Evolutionary conservation across 768 basidiomycete genomes (phyloP).

Genomic region (Albatrellus ellisii): DNA sequence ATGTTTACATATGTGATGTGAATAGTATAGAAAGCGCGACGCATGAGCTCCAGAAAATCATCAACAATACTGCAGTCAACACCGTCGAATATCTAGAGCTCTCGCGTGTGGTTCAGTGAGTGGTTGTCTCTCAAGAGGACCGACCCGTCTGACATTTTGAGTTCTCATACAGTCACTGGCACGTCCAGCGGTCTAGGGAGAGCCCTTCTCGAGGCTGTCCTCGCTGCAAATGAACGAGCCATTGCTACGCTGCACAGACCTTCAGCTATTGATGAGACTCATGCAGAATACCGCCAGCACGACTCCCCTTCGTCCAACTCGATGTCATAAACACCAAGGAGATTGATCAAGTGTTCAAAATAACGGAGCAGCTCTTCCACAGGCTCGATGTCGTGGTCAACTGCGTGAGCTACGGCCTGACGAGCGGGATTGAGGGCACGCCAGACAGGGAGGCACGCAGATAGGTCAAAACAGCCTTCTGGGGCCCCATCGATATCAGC

Average conservation of each 20-base stretch:
- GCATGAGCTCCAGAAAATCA: too few relatives aligned
- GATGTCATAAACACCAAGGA: background rate
- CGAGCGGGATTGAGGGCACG: slow-evolving; percentile 1
- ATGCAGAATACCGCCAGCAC: background rate
- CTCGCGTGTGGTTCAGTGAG: slow-evolving; percentile 3
- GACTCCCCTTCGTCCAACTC: background rate
- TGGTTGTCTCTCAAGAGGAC: background rate
- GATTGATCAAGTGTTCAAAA: background rate
- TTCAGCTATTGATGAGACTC: background rate
- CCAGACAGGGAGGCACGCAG: background rate
- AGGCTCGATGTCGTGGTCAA: slow-evolving; percentile 5
- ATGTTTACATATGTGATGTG: too few relatives aligned
- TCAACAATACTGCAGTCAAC: too few relatives aligned
- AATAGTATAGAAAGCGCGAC: too few relatives aligned
- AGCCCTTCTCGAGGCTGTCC: background rate
- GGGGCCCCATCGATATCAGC: slow-evolving; percentile 2
- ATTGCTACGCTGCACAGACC: slow-evolving; percentile 1
- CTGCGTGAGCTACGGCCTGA: background rate
- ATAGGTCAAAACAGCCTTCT: background rate
- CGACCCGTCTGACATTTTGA: background rate
- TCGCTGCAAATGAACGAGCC: background rate
- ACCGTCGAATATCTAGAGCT: background rate
- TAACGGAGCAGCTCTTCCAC: background rate
- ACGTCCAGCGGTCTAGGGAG: background rate
- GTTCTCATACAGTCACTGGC: background rate